Conservation (phyloP, 805 yeast genomes). For the Tetrapisispora phaffii region DNA sequence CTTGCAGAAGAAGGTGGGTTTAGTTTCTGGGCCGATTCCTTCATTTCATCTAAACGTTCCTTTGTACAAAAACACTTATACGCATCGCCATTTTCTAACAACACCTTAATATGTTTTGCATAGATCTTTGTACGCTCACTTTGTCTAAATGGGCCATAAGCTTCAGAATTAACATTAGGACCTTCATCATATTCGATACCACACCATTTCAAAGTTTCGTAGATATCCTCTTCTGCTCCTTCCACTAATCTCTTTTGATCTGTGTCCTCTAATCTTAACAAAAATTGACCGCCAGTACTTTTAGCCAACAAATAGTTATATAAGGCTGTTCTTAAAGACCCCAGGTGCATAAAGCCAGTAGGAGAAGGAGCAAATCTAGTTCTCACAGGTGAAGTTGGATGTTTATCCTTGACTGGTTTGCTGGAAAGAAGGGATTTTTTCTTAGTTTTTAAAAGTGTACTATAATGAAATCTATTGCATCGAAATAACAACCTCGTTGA, state of each 20-base stretch:
- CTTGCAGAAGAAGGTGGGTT: conserved; percentile 88
- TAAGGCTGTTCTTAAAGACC: conserved; percentile 86
- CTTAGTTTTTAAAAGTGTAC: background rate
- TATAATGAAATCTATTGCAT: background rate
- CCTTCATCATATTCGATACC: conserved; percentile 75
- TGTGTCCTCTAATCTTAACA: conserved; percentile 85
- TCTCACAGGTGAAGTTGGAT: conserved; percentile 50
- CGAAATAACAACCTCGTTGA: background rate
- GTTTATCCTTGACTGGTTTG: conserved; percentile 22
- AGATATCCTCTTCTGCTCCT: conserved; percentile 78
- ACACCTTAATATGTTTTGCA: conserved; percentile 41
- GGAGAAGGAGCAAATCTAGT: conserved; percentile 98
- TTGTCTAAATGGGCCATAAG: conserved; percentile 76
- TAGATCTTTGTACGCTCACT: conserved; percentile 69
- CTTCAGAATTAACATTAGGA: conserved; percentile 75
- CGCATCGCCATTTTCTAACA: conserved; percentile 61
- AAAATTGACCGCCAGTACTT: conserved; percentile 68
- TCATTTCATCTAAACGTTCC: conserved; percentile 56
- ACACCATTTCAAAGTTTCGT: conserved; percentile 69
- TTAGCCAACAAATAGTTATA: conserved; percentile 79
- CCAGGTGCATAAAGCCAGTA: conserved; percentile 89
- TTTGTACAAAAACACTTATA: conserved; percentile 82
- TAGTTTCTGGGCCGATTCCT: conserved; percentile 63
- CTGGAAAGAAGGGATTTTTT: conserved; percentile 8
- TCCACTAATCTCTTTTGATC: conserved; percentile 69